Base-by-base conservation (phyloP, 75 land plant genomes). In the Pseudotsuga menziesii region DNA sequence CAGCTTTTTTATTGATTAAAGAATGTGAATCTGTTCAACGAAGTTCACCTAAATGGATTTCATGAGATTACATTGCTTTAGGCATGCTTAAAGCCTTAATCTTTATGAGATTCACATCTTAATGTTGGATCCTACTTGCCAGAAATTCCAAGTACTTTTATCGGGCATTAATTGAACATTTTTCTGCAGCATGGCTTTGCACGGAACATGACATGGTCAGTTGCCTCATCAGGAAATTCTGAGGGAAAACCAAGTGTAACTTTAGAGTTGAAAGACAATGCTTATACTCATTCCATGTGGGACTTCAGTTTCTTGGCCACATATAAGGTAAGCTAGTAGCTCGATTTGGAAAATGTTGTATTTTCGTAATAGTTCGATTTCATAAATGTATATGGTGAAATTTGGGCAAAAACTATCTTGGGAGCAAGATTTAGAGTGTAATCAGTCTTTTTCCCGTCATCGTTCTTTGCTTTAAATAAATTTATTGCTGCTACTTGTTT, bases 101-200 rank as follows among this genome's bases (percentile, higher is more conserved):
- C n/a, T 66, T n/a, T 5, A 69, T 39, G n/a, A n/a, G n/a, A 7
- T 41, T 39, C 41, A 36, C n/a, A 48, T 41, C 48, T 20, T 41
- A 36, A 41, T 69, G 20, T 41, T 41, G 48, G 48, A 69, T 69
- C 23, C 52, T 69, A 69, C 35, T 69, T 69, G 19, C 25, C 39
- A 23, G 48, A 23, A 69, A 20, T 69, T 20, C 72, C 1, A 8
- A 14, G 41, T 12, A 69, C 5, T 69, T 66, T 36, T 69, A 20
- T 41, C 5, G 72, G 13, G 39, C 72, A 41, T n/a, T 64, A 35
- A 64, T 32, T 69, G 72, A 41, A 41, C 39, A 26, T 76, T 57
- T 1, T 29, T 78, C 78, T 55, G 56, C 95, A 97, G 99, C 99
- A 97, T 86, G 99, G 99, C 36, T 97, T 97, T 91, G 99, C 96